A percentile compares a stretch with the other conserved stretches of the same genome.
Evolutionary conservation across 768 basidiomycete genomes (phyloP).

Genomic region (Suillus hirtellus): DNA sequence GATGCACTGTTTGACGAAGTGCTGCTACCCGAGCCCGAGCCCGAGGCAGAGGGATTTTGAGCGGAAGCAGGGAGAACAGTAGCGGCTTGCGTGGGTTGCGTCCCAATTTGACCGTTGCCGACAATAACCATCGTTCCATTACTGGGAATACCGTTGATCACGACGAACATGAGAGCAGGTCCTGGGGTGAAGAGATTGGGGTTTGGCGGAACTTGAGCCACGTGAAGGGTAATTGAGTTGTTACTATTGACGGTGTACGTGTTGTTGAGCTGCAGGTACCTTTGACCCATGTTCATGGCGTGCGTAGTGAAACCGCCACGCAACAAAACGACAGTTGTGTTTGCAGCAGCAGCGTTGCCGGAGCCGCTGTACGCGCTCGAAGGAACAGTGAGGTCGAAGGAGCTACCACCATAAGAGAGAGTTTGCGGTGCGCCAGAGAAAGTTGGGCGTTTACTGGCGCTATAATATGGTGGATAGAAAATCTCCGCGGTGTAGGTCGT

Average conservation of each 20-base stretch:
- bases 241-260: constrained; percentile 82
- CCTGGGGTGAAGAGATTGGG: constrained; percentile 88
- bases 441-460: constrained; percentile 62
- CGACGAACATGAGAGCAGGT: constrained; percentile 81
- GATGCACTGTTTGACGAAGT: constrained; percentile 19
- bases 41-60: constrained; percentile 40
- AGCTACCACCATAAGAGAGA: constrained; percentile 79
- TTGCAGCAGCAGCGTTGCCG: constrained; percentile 69
- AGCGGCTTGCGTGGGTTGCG: constrained; percentile 50
- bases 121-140: constrained; percentile 76
- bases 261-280: constrained; percentile 78
- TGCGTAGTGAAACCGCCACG: constrained; percentile 88
- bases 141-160: constrained; percentile 81
- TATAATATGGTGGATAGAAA: constrained; percentile 92
- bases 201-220: constrained; percentile 81
- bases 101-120: constrained; percentile 76
- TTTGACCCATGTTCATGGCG: constrained; percentile 88
- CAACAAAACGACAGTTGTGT: constrained; percentile 72
- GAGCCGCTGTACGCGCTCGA: constrained; percentile 62
- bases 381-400: constrained; percentile 76
- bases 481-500: constrained; percentile 83
- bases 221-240: constrained; percentile 76
- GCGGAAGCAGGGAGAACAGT: constrained; percentile 37
- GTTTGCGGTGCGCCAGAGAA: constrained; percentile 71
- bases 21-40: constrained; percentile 17